Conservation (phyloP, 1,284 basidiomycete species). For the Malassezia caprae region DNA sequence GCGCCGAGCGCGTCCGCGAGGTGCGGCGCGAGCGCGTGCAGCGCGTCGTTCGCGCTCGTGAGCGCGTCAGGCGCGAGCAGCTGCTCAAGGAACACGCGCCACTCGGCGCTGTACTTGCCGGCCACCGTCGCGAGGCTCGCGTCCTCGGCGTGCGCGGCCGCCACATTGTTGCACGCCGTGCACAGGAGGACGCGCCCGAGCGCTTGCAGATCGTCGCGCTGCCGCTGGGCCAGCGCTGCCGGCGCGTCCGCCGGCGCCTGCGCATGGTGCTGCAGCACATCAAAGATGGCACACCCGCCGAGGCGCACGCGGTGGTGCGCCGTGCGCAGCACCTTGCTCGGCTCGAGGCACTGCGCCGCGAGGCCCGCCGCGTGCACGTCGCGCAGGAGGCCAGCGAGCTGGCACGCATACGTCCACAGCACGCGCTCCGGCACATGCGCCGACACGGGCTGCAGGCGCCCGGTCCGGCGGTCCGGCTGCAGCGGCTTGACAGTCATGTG, state of each 20-base stretch:
- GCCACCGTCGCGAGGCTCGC: conserved; percentile 69
- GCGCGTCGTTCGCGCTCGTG: conserved; percentile 49
- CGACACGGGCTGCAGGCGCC: conserved; percentile 34
- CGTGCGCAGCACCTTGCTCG: conserved; percentile 77
- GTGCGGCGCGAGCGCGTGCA: conserved; percentile 56
- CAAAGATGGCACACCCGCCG: conserved; percentile 40
- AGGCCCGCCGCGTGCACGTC: conserved; percentile 71
- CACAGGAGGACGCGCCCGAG: conserved; percentile 75
- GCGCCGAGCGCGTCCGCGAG: conserved; percentile 75
- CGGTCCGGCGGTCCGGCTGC: conserved; percentile 44
- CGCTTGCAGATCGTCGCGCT: conserved; percentile 76
- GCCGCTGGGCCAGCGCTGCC: conserved; percentile 24
- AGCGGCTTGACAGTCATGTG: conserved; percentile 52
- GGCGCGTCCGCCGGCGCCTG: conserved; percentile 20
- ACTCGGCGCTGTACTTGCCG: conserved; percentile 66
- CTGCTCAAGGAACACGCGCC: conserved; percentile 70
- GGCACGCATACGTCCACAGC: conserved; percentile 86
- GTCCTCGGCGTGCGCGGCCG: conserved; percentile 58
- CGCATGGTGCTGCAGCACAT: conserved; percentile 38
- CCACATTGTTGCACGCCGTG: conserved; percentile 62
- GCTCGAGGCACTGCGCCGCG: conserved; percentile 73
- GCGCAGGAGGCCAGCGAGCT: conserved; percentile 78
- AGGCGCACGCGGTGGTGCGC: conserved; percentile 23
- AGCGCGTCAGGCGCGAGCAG: conserved; percentile 54
- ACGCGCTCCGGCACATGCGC: conserved; percentile 64